Base-by-base conservation (phyloP, 1,284 basidiomycete species). In the Naganishia sp. region DNA sequence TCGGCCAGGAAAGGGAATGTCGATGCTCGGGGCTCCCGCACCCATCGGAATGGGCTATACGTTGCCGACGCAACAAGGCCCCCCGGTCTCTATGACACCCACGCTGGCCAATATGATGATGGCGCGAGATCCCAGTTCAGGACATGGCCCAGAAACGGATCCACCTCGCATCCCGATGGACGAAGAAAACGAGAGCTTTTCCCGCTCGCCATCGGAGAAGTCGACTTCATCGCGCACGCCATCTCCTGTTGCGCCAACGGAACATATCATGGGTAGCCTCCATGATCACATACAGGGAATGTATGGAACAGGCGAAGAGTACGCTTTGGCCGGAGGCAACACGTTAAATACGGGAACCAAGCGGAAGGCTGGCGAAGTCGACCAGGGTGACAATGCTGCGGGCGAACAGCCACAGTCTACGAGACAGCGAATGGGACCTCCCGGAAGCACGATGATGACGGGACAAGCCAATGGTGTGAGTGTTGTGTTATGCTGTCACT, bases 171-270 rank as follows among this genome's bases (percentile, higher is more conserved):
- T 36, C 18, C 4, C 50, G 31, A 36, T 48, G 23, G 59, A 61
- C 36, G 59, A 61, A 4, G 59, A 61, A 31, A 48, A 61, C 11
- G 59, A 61, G 36, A 61, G 49, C 36, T 61, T 61, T 36, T 43
- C 59, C 23, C 59, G 55, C 25, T 60, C 56, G 3, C 68, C 68
- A 7, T 69, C 68, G 4, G 64, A 63, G n/a, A 61, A 63, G 28
- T 56, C 31, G n/a, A 64, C 68, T 3, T 69, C 68, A 3, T 68
- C 66, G 6, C 44, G 71, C 6, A 70, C 55, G 65, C 78, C 66
- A 66, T 72, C 36, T 57, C 74, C 39, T 66, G 75, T 67, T 66
- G 69, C 60, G n/a, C 48, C 54, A 39, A 18, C 64, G 28, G 44
- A 55, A 63, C 55, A 64, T 25, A 45, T 63, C 31, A 55, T 69